These are phyloP conservation scores for Leccinellum luteum DNA, from an alignment of 768 basidiomycete species.

Conservation along the genomic window DNA sequence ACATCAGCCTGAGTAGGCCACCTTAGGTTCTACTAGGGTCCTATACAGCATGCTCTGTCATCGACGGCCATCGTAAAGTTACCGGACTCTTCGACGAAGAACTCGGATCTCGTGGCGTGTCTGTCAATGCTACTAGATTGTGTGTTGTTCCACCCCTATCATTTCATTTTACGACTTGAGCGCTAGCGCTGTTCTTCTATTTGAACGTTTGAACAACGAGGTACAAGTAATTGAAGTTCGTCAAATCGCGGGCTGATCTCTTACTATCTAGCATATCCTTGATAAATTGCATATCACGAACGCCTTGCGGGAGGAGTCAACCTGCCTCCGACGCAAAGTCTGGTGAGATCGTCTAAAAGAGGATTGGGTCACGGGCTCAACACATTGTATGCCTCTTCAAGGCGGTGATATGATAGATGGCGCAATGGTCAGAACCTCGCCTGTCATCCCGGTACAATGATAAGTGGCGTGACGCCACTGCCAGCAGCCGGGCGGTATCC, in stretches of 20 bases:
- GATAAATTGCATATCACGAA: neutral
- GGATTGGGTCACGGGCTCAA: too few species aligned
- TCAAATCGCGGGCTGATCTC: neutral
- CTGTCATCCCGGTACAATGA: too few species aligned
- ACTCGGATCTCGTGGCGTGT: neutral
- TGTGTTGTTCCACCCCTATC: neutral
- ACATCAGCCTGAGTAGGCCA: neutral
- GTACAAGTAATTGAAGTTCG: neutral
- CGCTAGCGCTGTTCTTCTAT: neutral
- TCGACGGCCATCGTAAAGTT: too few species aligned
- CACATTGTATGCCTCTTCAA: too few species aligned
- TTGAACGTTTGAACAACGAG: neutral
- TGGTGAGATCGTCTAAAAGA: too few species aligned
- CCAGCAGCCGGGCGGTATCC: neutral
- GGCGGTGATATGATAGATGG: neutral
- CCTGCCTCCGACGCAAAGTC: too few species aligned
- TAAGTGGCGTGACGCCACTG: too few species aligned
- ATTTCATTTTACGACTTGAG: neutral
- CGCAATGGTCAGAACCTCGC: neutral
- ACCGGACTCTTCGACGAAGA: neutral
- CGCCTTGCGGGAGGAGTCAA: neutral
- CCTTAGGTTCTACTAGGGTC: too few species aligned
- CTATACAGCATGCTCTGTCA: neutral
- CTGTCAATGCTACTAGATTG: neutral
- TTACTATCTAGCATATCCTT: too few species aligned